Evolutionary conservation across 306 rosid species (phyloP), one percentile per base, ranked within the genome.

Genomic region (Ormosia semicastrata): DNA sequence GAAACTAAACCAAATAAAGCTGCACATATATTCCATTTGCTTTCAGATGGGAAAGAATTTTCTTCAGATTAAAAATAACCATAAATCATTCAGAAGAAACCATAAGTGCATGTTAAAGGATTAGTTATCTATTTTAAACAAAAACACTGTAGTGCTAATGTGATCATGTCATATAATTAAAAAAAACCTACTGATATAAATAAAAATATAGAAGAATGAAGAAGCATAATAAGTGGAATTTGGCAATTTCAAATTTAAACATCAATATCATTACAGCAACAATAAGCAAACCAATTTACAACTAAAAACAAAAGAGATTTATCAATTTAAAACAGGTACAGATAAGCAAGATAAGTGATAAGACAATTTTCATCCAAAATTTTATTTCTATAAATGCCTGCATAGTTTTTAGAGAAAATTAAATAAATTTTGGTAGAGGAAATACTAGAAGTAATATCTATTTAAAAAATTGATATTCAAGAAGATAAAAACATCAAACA

Each of bases 311-410:
- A 11, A 71, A 58, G 17, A 32, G 8, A 47, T 37, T 44, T 76
- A 75, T 53, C 53, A 59, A 80, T 32, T 47, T n/a, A 62, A 58
- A 52, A 57, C 33, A 83, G 24, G 17, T 53, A 60, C 2, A 49
- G n/a, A 79, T 40, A 80, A 70, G 65, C 34, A 74, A 76, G 80
- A 76, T 71, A 76, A 70, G 82, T 76, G 37, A 57, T 18, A 67
- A 14, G n/a, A 24, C 37, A 24, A 66, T 32, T 66, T 75, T 81
- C 14, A 70, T 30, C 72, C 7, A 10, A 65, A 50, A 79, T 30
- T n/a, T 37, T 50, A 52, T 9, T 36, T 58, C 50, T 44, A 66
- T 33, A 41, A 40, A 71, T 40, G 69, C 32, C 34, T 71, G 17
- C 67, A 75, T 4, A 54, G 11, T 15, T 58, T 41, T 75, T 76